Base-by-base conservation (phyloP, 2,329 filamentous ascomycete species). In the Penicillium polonicum region DNA sequence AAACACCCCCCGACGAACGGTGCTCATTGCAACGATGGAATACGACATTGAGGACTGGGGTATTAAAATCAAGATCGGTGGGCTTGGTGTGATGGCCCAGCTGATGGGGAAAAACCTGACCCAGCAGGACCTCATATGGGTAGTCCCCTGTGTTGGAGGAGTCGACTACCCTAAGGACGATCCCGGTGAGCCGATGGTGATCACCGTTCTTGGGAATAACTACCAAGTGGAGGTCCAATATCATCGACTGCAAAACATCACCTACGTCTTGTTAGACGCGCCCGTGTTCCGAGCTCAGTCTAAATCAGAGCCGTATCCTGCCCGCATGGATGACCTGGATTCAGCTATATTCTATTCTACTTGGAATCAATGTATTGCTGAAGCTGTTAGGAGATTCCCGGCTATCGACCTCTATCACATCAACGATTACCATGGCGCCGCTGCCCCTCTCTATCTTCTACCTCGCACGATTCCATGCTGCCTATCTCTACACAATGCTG, bases 41-140 rank as follows among this genome's bases (percentile, higher is more conserved):
- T 89, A 89, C 72, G 85, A 88, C 62, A 89, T 89, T 61, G 84
- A 86, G 59, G 86, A 89, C 66, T 88, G 86, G 84, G 79, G 73
- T 7, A 86, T 88, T 74, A 88, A 88, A 73, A 85, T 89, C 73
- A 89, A 89, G 74, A 89, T 89, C 48, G 86, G 86, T 63, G 86
- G 86, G 64, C 78, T 89, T 5, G 86, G 86, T 73, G 86, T 88
- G 61, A 89, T 89, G 86, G 85, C 86, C 29, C 84, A 87, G 63
- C 75, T 88, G 1, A 88, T 88, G 86, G 85, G 84, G 13, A 85
- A 86, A 68, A 82, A 85, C 48, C 78, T 88, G 4, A 78, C 81
- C 8, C 85, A 88, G 60, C 83, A 88, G 65, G 82, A 88, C 66
- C 76, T 88, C 2, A 83, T 88, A 61, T 89, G 83, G 83, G 82